A percentile compares a stretch with the other conserved stretches of the same genome.
Evolutionary conservation across 169 alveolate species (phyloP).

Genomic region (Babesia caballi): DNA sequence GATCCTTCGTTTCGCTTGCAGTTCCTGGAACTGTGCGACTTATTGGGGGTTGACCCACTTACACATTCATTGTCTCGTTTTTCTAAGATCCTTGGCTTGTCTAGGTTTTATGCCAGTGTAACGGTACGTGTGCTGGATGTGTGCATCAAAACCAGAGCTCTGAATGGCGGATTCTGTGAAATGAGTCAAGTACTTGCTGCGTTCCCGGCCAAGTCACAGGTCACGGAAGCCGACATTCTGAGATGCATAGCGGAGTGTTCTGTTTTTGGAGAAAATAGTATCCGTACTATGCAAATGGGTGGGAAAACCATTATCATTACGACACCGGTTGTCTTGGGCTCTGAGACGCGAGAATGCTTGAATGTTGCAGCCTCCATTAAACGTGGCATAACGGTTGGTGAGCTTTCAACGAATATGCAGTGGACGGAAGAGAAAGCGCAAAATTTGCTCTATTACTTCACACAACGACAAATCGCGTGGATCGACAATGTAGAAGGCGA

Average conservation of each 20-base stretch:
- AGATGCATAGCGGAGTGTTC: neutral
- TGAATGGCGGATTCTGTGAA: slow-evolving; percentile 50
- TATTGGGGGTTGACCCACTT: slow-evolving; percentile 46
- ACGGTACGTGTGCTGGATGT: slow-evolving; percentile 30
- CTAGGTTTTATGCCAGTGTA: slow-evolving; percentile 6
- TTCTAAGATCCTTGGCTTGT: slow-evolving; percentile 9
- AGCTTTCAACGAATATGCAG: neutral
- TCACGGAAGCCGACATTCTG: slow-evolving; percentile 27
- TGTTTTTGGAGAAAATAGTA: slow-evolving; percentile 32
- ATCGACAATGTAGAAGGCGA: slow-evolving; percentile 19
- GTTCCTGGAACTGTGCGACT: slow-evolving; percentile 48
- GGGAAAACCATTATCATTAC: slow-evolving; percentile 36
- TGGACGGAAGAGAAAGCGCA: slow-evolving; percentile 24
- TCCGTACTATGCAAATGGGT: slow-evolving; percentile 2
- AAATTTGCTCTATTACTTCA: slow-evolving; percentile 24
- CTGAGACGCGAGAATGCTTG: neutral
- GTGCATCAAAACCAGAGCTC: slow-evolving; percentile 32
- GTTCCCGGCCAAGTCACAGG: slow-evolving; percentile 6
- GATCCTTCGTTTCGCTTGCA: slow-evolving; percentile 45
- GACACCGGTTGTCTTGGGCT: slow-evolving; percentile 4
- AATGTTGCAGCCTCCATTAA: slow-evolving; percentile 1
- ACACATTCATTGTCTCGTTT: neutral
- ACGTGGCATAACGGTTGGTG: slow-evolving; percentile 18
- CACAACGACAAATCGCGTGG: slow-evolving; percentile 36
- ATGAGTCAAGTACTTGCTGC: slow-evolving; percentile 13